Conservation (phyloP, 108 stramenopile genomes). For the Fragilariopsis cylindrus region DNA sequence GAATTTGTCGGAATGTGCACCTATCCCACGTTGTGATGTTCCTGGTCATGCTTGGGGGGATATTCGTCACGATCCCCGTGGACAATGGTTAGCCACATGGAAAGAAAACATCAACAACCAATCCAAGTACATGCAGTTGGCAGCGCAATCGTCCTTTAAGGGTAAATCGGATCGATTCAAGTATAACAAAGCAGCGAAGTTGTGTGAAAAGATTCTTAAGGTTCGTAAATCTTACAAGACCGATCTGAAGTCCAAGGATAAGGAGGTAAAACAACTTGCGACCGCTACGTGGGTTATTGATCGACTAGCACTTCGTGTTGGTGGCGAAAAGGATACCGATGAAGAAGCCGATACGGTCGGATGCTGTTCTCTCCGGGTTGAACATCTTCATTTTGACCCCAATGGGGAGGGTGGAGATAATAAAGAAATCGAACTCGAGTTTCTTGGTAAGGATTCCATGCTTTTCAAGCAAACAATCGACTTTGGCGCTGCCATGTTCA, state of each 20-base stretch:
- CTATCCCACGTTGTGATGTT: conserved; percentile 87
- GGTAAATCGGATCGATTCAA: conserved; percentile 97
- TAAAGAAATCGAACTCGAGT: conserved; percentile 97
- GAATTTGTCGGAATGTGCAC: conserved; percentile 82
- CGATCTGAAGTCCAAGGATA: conserved; percentile 80
- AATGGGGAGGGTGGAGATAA: conserved; percentile 78
- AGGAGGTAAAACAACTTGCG: conserved; percentile 86
- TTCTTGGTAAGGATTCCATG: conserved; percentile 99
- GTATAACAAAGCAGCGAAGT: conserved; percentile 96
- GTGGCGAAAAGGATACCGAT: conserved; percentile 99
- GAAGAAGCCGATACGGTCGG: conserved; percentile 99
- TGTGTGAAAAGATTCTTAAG: conserved; percentile 95
- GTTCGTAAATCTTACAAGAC: conserved; percentile 93
- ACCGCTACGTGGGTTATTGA: conserved; percentile 99
- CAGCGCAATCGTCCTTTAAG: conserved; percentile 97
- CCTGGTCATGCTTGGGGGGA: conserved; percentile 97
- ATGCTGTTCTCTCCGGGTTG: conserved; percentile 97
- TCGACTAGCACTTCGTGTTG: conserved; percentile 98
- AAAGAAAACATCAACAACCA: conserved; percentile 95
- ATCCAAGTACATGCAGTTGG: conserved; percentile 98
- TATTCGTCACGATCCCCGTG: conserved; percentile 94
- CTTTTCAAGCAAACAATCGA: conserved; percentile 99
- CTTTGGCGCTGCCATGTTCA: conserved; percentile 85
- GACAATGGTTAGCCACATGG: conserved; percentile 99
- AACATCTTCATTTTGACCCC: conserved; percentile 96